Base-by-base conservation (phyloP, 352 stramenopile species). In the Phytophthora podocarpi region DNA sequence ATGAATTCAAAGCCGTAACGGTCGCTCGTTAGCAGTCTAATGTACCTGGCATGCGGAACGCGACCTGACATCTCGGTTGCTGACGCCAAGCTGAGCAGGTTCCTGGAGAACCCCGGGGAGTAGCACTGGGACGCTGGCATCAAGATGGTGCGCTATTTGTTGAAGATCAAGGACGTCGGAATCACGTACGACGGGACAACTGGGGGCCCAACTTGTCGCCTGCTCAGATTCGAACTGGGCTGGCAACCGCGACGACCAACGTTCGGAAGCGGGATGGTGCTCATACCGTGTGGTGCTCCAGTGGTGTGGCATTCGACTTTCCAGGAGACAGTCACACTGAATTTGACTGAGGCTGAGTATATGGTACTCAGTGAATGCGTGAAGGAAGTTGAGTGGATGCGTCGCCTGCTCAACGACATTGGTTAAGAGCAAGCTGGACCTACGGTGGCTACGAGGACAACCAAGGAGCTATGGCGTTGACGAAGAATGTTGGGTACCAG, bases 401-500 rank as follows among this genome's bases (percentile, higher is more conserved):
- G 54, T 13, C 32, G 41, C 1, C 50, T 68, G 15, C 27, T 68
- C 5, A 39, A 59, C 6, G 58, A 72, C n/a, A 31, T 68, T 12
- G 30, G 26, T 27, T 5, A 24, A 8, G 31, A 47, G 27, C 28
- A 63, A 28, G 13, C 11, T 8, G 48, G 39, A 7, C 2, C 42
- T 10, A 57, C 36, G 18, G 47, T 58, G 23, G 58, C 11, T 64
- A 58, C 24, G 55, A 68, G 28, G 67, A 72, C 28, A 72, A 65
- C 30, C 50, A 76, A 43, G 37, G 61, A 20, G 67, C 27, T 20
- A 61, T 71, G 15, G 37, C 55, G 8, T 51, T 75, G 36, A 61
- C 59, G 3, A 70, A 67, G 30, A 67, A 74, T 12, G 57, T 45
- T 26, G 67, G 57, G 3, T 70, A 70, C 26, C 57, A 72, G 30